Evolutionary conservation across 148 eudicot genomes (phyloP).

Genomic region (Diospyros kaki): DNA sequence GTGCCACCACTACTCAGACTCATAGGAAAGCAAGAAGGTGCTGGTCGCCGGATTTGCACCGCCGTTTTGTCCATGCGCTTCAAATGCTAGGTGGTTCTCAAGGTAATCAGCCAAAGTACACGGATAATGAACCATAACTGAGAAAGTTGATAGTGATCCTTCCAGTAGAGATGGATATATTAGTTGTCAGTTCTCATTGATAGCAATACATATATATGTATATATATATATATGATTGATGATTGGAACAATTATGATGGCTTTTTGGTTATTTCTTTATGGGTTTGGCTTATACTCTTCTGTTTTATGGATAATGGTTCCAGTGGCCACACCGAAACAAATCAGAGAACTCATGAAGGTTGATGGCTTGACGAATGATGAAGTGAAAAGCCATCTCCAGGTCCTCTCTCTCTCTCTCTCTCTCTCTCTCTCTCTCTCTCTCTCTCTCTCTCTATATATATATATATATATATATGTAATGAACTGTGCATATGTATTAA

Average conservation of each 20-base stretch:
- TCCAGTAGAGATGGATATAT: too few relatives aligned
- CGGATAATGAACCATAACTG: too few relatives aligned
- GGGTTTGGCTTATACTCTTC: not conserved
- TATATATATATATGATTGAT: too few relatives aligned
- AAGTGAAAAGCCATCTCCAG: constrained; percentile 99
- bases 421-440: not conserved
- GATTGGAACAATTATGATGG: not conserved
- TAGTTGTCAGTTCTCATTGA: too few relatives aligned
- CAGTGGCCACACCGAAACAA: constrained; percentile 47
- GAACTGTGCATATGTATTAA: too few relatives aligned
- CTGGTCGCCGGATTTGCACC: constrained; percentile 99
- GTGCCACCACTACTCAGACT: constrained; percentile 28
- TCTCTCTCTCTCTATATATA: not conserved
- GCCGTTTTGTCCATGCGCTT: constrained; percentile 92
- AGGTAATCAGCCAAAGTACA: constrained; percentile 36
- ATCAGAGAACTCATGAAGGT: constrained; percentile 12
- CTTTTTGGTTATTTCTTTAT: constrained; percentile 4
- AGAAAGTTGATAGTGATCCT: too few relatives aligned
- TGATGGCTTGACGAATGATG: constrained; percentile 98
- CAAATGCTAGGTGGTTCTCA: constrained; percentile 98
- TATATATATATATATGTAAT: too few relatives aligned
- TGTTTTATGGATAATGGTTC: constrained; percentile 10
- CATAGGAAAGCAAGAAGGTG: constrained; percentile 87
- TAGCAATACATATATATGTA: not conserved
- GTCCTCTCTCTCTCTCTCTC: constrained; percentile 31